A percentile compares a stretch with the other conserved stretches of the same genome.
phyloP scores from a whole-genome alignment of 108 stramenopile species.

The Stephanodiscus triporus region DNA sequence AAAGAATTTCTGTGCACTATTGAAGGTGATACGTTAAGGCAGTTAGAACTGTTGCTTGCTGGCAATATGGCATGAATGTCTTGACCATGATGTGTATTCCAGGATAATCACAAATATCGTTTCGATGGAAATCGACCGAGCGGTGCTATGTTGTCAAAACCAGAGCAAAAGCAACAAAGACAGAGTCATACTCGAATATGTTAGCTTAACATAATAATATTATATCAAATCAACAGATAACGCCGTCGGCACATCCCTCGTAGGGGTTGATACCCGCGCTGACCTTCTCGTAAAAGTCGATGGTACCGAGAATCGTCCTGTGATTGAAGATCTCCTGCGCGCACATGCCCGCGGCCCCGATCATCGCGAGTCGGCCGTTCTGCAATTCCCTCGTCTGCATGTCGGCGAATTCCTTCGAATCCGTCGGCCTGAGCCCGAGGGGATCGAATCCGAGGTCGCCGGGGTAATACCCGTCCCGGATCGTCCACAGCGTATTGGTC shows the following conservation, averaged over 20 bases:
- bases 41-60: constrained; percentile 4
- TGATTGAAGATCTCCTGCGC: constrained; percentile 85
- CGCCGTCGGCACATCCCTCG: constrained; percentile 47
- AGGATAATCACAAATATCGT: background rate
- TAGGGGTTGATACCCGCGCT: constrained; percentile 58
- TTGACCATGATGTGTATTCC: background rate
- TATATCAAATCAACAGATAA: constrained; percentile 1
- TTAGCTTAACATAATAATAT: background rate
- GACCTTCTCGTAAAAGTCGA: constrained; percentile 63
- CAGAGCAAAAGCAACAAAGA: too few species aligned
- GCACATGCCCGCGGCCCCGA: constrained; percentile 74
- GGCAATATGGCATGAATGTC: background rate
- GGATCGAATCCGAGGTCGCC: constrained; percentile 92
- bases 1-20: constrained; percentile 19
- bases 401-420: constrained; percentile 55
- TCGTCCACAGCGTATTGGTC: constrained; percentile 46
- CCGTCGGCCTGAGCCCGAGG: constrained; percentile 73
- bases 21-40: background rate
- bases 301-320: constrained; percentile 61
- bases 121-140: too few species aligned
- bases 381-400: constrained; percentile 89
- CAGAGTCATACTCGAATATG: too few species aligned
- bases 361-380: constrained; percentile 89
- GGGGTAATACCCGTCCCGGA: constrained; percentile 79
- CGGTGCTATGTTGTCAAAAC: too few species aligned